A percentile compares a stretch with the other conserved stretches of the same genome.
These are phyloP conservation scores for Simmondsia chinensis DNA, from an alignment of 148 eudicot genomes.

Conservation along the genomic window DNA sequence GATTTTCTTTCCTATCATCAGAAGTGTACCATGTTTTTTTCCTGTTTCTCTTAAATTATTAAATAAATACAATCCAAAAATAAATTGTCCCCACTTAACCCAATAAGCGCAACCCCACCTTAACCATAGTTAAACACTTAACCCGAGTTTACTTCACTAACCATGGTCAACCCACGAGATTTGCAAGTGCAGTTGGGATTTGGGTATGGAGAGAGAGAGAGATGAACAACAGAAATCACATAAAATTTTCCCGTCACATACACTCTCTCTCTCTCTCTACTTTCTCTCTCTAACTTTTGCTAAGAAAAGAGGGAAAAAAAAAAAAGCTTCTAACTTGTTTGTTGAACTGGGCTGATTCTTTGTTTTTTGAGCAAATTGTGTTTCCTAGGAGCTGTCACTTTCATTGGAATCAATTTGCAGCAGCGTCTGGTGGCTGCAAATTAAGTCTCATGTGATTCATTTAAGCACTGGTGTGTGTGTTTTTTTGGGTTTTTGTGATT, in stretches of 20 bases:
- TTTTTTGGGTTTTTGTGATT: constrained; percentile 3
- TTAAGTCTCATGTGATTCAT: neutral
- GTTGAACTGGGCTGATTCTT: neutral
- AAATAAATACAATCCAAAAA: no score
- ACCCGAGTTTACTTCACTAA: neutral
- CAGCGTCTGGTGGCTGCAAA: neutral
- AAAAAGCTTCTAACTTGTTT: neutral
- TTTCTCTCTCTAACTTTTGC: neutral
- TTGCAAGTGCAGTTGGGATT: constrained; percentile 13
- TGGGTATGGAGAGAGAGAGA: constrained; percentile 9
- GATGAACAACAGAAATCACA: neutral
- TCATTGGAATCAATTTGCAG: constrained; percentile 1
- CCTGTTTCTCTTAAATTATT: no score
- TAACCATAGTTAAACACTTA: constrained; percentile 9
- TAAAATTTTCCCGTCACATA: neutral
- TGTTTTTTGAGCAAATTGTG: constrained; percentile 4
- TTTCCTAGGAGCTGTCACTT: neutral
- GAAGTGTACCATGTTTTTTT: no score
- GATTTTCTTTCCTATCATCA: no score
- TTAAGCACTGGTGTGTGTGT: constrained; percentile 9
- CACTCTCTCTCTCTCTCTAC: constrained; percentile 1
- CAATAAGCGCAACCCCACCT: neutral
- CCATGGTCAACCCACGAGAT: constrained; percentile 27
- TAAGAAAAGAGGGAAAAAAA: neutral
- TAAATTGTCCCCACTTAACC: no score